These are phyloP conservation scores for Fusarium concolor DNA, from an alignment of 2,329 filamentous ascomycete species.

Conservation along the genomic window DNA sequence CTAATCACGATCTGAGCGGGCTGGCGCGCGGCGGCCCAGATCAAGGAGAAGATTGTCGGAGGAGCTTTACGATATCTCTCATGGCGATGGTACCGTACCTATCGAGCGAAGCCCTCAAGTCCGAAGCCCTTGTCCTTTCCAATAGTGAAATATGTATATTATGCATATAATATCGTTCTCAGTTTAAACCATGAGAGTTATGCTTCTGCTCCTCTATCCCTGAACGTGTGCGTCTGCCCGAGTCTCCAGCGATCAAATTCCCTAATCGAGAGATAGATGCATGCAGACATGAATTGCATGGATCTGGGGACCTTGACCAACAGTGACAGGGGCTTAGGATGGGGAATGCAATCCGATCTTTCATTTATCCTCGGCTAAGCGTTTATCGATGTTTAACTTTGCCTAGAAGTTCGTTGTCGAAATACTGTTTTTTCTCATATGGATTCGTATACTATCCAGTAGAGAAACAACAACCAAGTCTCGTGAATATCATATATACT, in stretches of 20 bases:
- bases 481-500: not conserved
- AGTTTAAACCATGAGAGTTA: not conserved
- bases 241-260: slow-evolving; percentile 5
- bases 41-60: not conserved
- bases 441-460: not conserved
- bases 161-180: slow-evolving; percentile 2
- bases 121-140: slow-evolving; percentile 9
- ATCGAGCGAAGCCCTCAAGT: not conserved
- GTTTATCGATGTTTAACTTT: slow-evolving; percentile 6
- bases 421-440: not conserved
- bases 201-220: slow-evolving; percentile 5
- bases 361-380: not conserved
- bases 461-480: not conserved
- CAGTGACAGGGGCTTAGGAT: not conserved
- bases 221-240: slow-evolving; percentile 2
- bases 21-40: slow-evolving; percentile 29
- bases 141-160: not conserved
- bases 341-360: slow-evolving; percentile 1
- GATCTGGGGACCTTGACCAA: slow-evolving; percentile 9
- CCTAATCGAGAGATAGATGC: slow-evolving; percentile 37
- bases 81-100: not conserved
- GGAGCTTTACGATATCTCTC: not conserved
- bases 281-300: slow-evolving; percentile 31
- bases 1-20: slow-evolving; percentile 36
- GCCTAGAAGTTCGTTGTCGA: not conserved